Evolutionary conservation across 2,329 filamentous ascomycete genomes (phyloP), one percentile per base, ranked within the genome.

Genomic region (Colletotrichum filicis): DNA sequence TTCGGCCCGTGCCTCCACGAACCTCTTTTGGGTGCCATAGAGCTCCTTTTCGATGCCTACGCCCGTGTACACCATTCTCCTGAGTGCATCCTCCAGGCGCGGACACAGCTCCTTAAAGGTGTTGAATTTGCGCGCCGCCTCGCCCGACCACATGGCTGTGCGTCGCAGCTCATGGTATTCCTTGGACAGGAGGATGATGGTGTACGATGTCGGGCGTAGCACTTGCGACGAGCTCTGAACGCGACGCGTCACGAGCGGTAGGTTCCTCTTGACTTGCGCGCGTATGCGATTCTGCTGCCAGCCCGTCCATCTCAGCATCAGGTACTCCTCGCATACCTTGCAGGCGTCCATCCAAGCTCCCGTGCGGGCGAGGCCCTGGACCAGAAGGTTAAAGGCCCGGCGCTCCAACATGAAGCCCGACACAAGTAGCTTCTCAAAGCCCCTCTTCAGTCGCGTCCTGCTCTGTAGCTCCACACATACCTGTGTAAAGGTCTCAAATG

Each of bases 241-340:
- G 28, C 83, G 80, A 30, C 84, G 85, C 59, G 82, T 74, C 62
- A 85, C 84, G 32, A 85, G 76, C 11, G 83, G 81, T 16, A 84
- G 73, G 24, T 78, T 79, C 65, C 76, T 75, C 57, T 78, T 68
- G 24, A 77, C 62, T 75, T 76, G 46, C 66, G 66, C 53, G 76
- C 70, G 6, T 9, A 74, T 37, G 22, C 77, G 75, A 16, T 73
- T 76, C 2, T 68, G 19, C n/a, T 78, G 74, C 94, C 95, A 98
- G 28, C 95, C 94, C 12, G 89, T 89, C 89, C 95, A 98, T 42
- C 89, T 87, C 1, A 89, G 87, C 89, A 98, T 97, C 68, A 98
- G 91, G 73, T 91, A 90, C 30, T 87, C 83, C 83, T 98, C 96
- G 79, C 94, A 96, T 64, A 92, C 83, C 26, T 84, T 79, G 82